Percentiles rank a stretch among this genome's conserved stretches.
Evolutionary conservation across 495 filamentous ascomycete species (phyloP).

Genomic region (Penicillium salamii): DNA sequence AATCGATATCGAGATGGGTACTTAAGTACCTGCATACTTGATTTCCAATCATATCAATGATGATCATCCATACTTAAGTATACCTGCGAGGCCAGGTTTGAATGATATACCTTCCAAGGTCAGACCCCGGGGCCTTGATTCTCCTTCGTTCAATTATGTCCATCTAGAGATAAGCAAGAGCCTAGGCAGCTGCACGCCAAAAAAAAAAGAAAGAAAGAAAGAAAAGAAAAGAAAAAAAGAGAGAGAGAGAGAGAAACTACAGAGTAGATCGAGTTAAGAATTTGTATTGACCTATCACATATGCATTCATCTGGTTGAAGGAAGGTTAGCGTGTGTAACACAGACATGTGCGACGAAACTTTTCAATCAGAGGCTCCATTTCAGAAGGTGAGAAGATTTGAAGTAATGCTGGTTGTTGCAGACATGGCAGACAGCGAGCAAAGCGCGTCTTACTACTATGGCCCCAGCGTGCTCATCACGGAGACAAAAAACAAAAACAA

Average conservation of each 20-base stretch:
- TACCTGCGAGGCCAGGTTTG: too few species aligned
- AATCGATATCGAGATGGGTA: too few species aligned
- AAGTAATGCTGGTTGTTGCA: conserved; percentile 50
- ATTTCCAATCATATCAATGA: too few species aligned
- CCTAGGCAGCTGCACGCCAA: too few species aligned
- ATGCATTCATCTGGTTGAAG: conserved; percentile 2
- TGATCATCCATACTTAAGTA: too few species aligned
- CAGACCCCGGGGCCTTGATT: too few species aligned
- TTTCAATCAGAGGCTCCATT: conserved; percentile 3
- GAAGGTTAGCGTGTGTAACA: conserved; percentile 15
- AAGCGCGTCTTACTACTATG: conserved; percentile 49
- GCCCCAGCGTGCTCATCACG: conserved; percentile 56
- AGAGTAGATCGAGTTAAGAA: neutral
- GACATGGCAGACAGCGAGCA: conserved; percentile 44
- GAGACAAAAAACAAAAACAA: neutral
- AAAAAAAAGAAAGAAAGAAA: too few species aligned
- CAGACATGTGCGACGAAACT: conserved; percentile 1
- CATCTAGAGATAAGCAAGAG: neutral
- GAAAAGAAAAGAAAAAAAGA: too few species aligned
- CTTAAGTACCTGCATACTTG: too few species aligned
- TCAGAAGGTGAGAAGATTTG: conserved; percentile 55
- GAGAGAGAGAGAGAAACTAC: too few species aligned
- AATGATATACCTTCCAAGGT: too few species aligned
- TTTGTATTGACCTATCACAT: conserved; percentile 3
- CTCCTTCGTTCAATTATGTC: too few species aligned